Base-by-base conservation (phyloP, 2,329 filamentous ascomycete genomes). In the Blastomyces parvus region DNA sequence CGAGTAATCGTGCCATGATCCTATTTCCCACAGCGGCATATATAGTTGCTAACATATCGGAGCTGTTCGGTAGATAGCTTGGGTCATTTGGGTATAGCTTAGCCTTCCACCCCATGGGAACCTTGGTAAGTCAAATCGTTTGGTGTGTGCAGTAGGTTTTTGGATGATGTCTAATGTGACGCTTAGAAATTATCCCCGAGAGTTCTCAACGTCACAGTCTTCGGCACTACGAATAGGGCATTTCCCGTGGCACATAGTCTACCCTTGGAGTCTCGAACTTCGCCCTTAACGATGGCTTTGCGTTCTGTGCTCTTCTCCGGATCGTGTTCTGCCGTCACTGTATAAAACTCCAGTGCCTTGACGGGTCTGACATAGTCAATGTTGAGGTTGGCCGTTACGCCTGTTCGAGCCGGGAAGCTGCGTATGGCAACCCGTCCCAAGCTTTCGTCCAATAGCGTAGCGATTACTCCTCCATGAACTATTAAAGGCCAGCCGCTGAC, bases 401-500 rank as follows among this genome's bases (percentile, higher is more conserved):
- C 81, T 42, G 80, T 82, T 55, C 77, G 74, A 9, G 73, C 75
- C 1, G 79, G 78, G 65, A 85, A 79, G 40, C 73, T 70, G 56
- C 74, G 71, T 62, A 85, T 76, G 13, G 84, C 84, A 65, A 84
- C 86, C 53, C 87, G 80, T n/a, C 85, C 85, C 65, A 90, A 79
- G 60, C 82, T 83, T 77, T 91, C 89, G 72, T 89, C 84, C 46
- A 91, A 75, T 3, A 89, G 73, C 0, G 86, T 90, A 8, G 86
- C 87, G 59, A 89, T 80, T 7, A 82, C 79, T 17, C 89, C 89
- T 62, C 89, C 89, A 76, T 93, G 89, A 60, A 86, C 84, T 50
- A 89, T 79, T 14, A 83, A 82, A 1, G 88, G 88, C 87, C 88
- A 92, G 3, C 89, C 88, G 58, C 82, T 79, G 25, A 88, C 71